A percentile compares a stretch with the other conserved stretches of the same genome.
Conservation (phyloP, 2,329 filamentous ascomycete genomes). For the Diatrype stigma region DNA sequence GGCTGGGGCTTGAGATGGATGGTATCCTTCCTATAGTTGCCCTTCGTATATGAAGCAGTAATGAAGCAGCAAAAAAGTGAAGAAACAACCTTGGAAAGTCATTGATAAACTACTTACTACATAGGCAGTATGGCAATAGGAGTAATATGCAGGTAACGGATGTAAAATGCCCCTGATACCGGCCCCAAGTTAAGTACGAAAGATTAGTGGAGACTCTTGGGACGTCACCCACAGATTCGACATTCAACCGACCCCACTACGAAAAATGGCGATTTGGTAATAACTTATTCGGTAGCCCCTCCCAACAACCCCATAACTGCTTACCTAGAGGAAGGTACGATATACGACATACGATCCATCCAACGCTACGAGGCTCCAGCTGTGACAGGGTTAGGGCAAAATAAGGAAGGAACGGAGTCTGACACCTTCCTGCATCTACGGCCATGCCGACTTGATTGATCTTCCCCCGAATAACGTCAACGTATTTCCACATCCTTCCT, state of each 20-base stretch:
- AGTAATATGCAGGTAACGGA: background rate
- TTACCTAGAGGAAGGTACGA: background rate
- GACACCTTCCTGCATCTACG: too few relatives aligned
- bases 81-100: too few relatives aligned
- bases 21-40: too few relatives aligned
- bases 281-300: background rate
- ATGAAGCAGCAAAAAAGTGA: too few relatives aligned
- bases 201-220: background rate
- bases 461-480: background rate
- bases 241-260: background rate
- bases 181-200: background rate
- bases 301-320: background rate
- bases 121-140: too few relatives aligned
- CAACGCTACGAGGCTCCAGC: too few relatives aligned
- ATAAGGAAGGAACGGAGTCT: too few relatives aligned
- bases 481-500: background rate
- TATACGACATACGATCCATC: too few relatives aligned
- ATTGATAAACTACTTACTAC: too few relatives aligned
- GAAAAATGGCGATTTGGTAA: slow-evolving; percentile 1
- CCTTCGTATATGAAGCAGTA: too few relatives aligned
- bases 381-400: too few relatives aligned
- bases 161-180: background rate
- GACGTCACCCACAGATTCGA: background rate
- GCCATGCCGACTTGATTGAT: background rate
- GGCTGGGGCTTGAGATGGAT: too few relatives aligned